A percentile compares a stretch with the other conserved stretches of the same genome.
These are phyloP conservation scores for Cryomyces antarcticus DNA, from an alignment of 495 filamentous ascomycete species.

Conservation along the genomic window DNA sequence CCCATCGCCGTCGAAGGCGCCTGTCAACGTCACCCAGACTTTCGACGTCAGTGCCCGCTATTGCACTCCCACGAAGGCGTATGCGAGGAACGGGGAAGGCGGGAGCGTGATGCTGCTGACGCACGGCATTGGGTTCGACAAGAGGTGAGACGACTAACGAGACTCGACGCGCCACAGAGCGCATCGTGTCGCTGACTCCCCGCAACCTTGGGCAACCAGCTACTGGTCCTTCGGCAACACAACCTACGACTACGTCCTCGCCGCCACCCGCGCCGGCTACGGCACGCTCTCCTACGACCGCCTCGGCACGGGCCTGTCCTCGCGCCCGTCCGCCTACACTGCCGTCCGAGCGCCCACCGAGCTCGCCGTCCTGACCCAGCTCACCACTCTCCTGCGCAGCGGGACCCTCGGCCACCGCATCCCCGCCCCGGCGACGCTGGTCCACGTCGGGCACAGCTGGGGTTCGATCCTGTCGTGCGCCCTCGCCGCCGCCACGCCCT, in stretches of 20 bases:
- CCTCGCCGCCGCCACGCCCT: constrained; percentile 8
- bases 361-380: constrained; percentile 2
- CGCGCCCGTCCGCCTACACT: constrained; percentile 3
- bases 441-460: constrained; percentile 8
- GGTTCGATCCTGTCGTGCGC: constrained; percentile 4
- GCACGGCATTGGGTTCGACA: constrained; percentile 4
- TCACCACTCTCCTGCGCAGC: constrained; percentile 6
- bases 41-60: constrained; percentile 3
- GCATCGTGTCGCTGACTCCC: no score
- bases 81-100: not conserved
- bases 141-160: not conserved
- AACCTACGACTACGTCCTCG: constrained; percentile 3
- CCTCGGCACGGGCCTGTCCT: constrained; percentile 6
- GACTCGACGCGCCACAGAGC: no score
- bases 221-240: constrained; percentile 4
- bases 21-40: constrained; percentile 1
- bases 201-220: not conserved
- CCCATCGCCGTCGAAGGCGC: constrained; percentile 1
- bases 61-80: not conserved
- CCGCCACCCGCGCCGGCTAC: constrained; percentile 7
- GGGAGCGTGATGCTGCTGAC: constrained; percentile 1
- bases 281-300: constrained; percentile 10
- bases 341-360: constrained; percentile 5
- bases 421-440: constrained; percentile 4
- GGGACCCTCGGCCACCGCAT: constrained; percentile 1